Conservation (phyloP, 139 green algal genomes). For the Parachlorella kessleri region DNA sequence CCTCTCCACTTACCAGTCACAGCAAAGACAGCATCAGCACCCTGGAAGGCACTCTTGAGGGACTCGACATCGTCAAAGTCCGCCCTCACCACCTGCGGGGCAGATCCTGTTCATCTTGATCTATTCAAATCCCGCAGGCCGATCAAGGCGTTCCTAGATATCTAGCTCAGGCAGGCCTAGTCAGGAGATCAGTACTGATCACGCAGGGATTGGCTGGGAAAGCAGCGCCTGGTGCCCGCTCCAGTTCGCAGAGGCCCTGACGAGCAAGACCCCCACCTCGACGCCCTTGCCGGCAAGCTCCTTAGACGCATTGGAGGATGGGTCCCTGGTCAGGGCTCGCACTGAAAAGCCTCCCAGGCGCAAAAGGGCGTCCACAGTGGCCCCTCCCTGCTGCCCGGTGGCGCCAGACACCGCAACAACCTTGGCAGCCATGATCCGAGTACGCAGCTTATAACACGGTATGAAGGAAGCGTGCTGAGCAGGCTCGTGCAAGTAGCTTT, state of each 20-base stretch:
- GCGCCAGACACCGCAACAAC: constrained; percentile 18
- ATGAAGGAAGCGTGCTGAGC: too few species aligned
- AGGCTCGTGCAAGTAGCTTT: too few species aligned
- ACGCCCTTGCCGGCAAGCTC: background rate
- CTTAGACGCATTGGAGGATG: background rate
- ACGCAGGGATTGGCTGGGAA: too few species aligned
- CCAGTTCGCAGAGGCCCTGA: too few species aligned
- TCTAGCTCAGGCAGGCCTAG: too few species aligned
- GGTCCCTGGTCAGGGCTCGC: constrained; percentile 21
- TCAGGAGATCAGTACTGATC: too few species aligned
- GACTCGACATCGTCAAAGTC: constrained; percentile 33
- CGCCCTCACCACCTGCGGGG: constrained; percentile 18
- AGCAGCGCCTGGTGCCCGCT: too few species aligned
- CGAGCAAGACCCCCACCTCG: background rate
- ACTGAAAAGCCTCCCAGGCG: background rate
- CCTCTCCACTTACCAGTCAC: constrained; percentile 28
- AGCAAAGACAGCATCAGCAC: constrained; percentile 27
- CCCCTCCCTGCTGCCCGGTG: constrained; percentile 32
- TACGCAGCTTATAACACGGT: too few species aligned
- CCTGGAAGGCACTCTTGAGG: constrained; percentile 24
- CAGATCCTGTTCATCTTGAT: too few species aligned
- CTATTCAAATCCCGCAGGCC: too few species aligned
- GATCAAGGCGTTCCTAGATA: too few species aligned
- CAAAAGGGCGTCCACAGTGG: background rate
- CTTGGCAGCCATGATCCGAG: too few species aligned